Percentiles rank a stretch among this genome's conserved stretches.
phyloP scores from a whole-genome alignment of 2,329 filamentous ascomycete species.

The Fusarium nematophilum region DNA sequence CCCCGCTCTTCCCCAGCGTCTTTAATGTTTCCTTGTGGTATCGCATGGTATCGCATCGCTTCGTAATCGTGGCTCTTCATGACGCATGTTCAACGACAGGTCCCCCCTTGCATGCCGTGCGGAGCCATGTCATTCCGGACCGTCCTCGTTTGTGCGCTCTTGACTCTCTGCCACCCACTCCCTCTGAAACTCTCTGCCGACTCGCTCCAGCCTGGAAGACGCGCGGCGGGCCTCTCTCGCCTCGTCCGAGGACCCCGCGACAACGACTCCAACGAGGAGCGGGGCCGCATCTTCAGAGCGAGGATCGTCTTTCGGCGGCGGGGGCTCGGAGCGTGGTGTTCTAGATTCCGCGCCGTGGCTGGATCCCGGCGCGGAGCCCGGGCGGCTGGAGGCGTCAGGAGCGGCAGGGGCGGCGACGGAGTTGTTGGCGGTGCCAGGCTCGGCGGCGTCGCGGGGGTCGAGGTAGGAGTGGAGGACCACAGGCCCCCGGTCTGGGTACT shows the following conservation, averaged over 20 bases:
- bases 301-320: conserved; percentile 32
- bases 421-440: conserved; percentile 21
- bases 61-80: conserved; percentile 41
- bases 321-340: conserved; percentile 25
- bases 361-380: conserved; percentile 31
- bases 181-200: conserved; percentile 66
- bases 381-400: conserved; percentile 15
- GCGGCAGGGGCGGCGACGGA: conserved; percentile 19
- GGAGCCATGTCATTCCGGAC: conserved; percentile 38
- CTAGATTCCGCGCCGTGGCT: conserved; percentile 27
- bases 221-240: conserved; percentile 64
- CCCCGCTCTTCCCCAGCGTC: neutral
- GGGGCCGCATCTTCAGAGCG: conserved; percentile 56
- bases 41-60: conserved; percentile 37
- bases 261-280: conserved; percentile 65
- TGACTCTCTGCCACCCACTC: conserved; percentile 57
- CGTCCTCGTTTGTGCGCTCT: conserved; percentile 41
- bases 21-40: conserved; percentile 16
- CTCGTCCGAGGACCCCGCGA: conserved; percentile 61
- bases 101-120: conserved; percentile 1
- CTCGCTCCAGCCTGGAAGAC: conserved; percentile 63
- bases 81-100: conserved; percentile 10
- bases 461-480: conserved; percentile 60
- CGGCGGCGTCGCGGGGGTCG: conserved; percentile 49
- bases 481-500: conserved; percentile 59